phyloP scores from a whole-genome alignment of 2,329 filamentous ascomycete species.

The Amesomyces nigricolor region DNA sequence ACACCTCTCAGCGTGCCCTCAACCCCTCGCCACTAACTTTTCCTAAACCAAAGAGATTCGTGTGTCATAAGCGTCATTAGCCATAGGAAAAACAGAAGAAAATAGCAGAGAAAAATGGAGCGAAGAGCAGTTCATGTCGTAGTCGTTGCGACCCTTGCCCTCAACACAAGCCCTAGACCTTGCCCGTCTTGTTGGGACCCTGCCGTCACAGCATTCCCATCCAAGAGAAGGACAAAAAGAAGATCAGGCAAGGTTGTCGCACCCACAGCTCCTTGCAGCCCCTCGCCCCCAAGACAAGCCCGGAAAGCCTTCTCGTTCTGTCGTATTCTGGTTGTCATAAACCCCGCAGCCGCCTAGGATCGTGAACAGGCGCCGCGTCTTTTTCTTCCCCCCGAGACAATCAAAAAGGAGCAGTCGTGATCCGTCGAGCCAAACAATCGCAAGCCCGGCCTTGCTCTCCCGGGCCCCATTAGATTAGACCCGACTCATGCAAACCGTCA shows the following conservation, averaged over 20 bases:
- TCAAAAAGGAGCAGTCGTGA: conserved; percentile 15
- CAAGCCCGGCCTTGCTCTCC: conserved; percentile 2
- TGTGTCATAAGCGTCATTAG: conserved; percentile 24
- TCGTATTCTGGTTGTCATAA: conserved; percentile 9
- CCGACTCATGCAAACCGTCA: conserved; percentile 29
- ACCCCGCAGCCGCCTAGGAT: conserved; percentile 18
- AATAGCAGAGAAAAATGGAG: background rate
- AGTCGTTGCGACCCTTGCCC: no score
- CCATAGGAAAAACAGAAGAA: conserved; percentile 13
- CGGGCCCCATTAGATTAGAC: conserved; percentile 15
- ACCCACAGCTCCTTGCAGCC: background rate
- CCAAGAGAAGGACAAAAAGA: no score
- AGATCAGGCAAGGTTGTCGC: background rate
- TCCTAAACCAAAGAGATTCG: conserved; percentile 10
- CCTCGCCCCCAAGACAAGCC: background rate
- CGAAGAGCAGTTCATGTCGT: background rate
- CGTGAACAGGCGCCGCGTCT: conserved; percentile 19
- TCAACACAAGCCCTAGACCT: no score
- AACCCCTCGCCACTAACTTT: conserved; percentile 2
- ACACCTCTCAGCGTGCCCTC: background rate
- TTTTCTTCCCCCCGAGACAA: conserved; percentile 15
- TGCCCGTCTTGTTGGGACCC: no score
- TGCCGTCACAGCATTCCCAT: no score
- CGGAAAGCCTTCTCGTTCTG: background rate
- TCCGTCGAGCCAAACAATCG: conserved; percentile 2